phyloP scores from a whole-genome alignment of 2,329 filamentous ascomycete species.

The Chrysosporium queenslandicum region DNA sequence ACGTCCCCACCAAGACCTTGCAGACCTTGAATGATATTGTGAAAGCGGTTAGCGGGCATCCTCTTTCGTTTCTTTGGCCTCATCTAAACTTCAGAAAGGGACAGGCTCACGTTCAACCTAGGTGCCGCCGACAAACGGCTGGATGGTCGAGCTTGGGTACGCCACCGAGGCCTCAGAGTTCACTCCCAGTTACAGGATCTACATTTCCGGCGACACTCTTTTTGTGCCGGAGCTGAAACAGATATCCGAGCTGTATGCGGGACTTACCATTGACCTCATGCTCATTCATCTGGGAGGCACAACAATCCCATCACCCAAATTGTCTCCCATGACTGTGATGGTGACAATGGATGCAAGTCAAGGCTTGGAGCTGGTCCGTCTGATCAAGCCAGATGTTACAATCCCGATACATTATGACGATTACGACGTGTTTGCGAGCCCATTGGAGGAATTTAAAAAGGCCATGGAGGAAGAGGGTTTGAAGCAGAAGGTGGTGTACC shows the following conservation, averaged over 20 bases:
- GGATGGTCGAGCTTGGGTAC: constrained; percentile 55
- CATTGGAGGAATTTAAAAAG: constrained; percentile 51
- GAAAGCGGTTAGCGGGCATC: constrained; percentile 29
- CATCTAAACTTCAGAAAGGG: not conserved
- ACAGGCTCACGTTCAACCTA: constrained; percentile 22
- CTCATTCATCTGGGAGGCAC: constrained; percentile 57
- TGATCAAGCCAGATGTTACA: constrained; percentile 52
- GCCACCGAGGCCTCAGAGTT: constrained; percentile 25
- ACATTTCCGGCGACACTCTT: constrained; percentile 58
- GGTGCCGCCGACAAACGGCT: constrained; percentile 57
- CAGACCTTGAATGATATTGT: constrained; percentile 40
- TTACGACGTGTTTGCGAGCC: constrained; percentile 52
- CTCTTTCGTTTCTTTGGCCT: not conserved
- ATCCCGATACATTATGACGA: constrained; percentile 58
- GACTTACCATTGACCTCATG: constrained; percentile 54
- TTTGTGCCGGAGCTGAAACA: constrained; percentile 52
- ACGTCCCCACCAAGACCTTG: constrained; percentile 43
- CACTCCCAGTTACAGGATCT: constrained; percentile 48
- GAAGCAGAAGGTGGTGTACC: constrained; percentile 47
- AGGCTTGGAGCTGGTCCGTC: constrained; percentile 49
- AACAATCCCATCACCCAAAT: constrained; percentile 50
- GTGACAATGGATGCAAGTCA: constrained; percentile 59
- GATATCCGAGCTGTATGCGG: constrained; percentile 48
- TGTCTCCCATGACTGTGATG: constrained; percentile 57
- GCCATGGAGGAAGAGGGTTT: constrained; percentile 45